A percentile compares a stretch with the other conserved stretches of the same genome.
Conservation (phyloP, 2,329 filamentous ascomycete species). For the Cladophialophora immunda region DNA sequence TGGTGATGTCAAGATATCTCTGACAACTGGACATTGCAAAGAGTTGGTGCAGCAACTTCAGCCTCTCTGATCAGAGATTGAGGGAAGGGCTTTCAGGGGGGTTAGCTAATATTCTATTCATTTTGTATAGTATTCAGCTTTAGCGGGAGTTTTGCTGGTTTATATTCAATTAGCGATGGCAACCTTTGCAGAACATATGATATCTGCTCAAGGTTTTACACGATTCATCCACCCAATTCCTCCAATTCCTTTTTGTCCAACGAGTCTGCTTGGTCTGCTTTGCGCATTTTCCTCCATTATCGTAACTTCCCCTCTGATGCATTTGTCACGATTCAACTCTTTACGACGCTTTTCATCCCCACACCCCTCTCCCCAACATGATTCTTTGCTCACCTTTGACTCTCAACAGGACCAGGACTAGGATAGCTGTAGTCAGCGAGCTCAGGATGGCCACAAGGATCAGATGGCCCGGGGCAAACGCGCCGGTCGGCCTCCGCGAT, state of each 20-base stretch:
- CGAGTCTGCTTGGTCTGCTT: neutral
- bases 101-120: neutral
- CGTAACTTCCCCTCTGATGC: neutral
- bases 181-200: neutral
- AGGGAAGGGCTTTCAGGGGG: neutral
- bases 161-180: neutral
- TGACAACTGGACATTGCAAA: neutral
- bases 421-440: conserved; percentile 13
- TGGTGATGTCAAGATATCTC: neutral
- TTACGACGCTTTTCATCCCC: neutral
- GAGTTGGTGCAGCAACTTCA: neutral
- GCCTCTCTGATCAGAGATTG: neutral
- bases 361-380: neutral
- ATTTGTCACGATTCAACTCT: neutral
- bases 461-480: conserved; percentile 30
- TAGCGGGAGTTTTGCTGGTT: neutral
- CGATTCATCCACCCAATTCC: neutral
- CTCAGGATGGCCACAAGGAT: conserved; percentile 33
- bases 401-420: conserved; percentile 9
- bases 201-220: neutral
- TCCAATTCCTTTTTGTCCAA: neutral
- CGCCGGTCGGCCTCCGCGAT: neutral
- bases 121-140: neutral
- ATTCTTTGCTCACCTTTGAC: neutral
- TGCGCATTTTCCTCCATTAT: neutral